These are phyloP conservation scores for Fonsecaea erecta DNA, from an alignment of 2,329 filamentous ascomycete species.

Conservation along the genomic window DNA sequence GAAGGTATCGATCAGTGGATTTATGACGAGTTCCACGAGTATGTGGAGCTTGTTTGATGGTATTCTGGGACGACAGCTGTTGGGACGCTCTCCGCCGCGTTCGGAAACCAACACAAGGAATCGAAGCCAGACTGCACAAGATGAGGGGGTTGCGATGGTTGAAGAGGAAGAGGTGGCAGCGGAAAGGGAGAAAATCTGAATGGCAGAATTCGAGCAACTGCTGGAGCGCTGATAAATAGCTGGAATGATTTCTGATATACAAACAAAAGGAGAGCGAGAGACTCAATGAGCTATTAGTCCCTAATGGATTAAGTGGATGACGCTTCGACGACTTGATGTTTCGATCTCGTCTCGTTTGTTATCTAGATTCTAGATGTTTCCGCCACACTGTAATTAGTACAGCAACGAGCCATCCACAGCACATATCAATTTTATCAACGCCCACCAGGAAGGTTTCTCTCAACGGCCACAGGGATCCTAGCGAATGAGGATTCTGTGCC, in stretches of 20 bases:
- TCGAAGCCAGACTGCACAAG: not conserved
- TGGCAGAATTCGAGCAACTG: not conserved
- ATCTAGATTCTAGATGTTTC: too few species aligned
- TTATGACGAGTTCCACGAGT: slow-evolving; percentile 48
- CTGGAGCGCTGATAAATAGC: not conserved
- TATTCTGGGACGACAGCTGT: not conserved
- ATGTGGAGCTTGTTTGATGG: slow-evolving; percentile 47
- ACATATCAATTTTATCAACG: too few species aligned
- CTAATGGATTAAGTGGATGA: not conserved
- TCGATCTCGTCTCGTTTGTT: not conserved
- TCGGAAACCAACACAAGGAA: not conserved
- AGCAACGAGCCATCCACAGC: too few species aligned
- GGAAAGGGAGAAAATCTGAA: not conserved
- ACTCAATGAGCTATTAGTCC: too few species aligned
- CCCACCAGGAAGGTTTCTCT: not conserved
- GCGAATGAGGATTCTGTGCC: not conserved
- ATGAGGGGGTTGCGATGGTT: not conserved
- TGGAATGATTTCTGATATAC: not conserved
- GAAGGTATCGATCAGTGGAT: slow-evolving; percentile 46
- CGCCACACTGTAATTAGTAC: too few species aligned
- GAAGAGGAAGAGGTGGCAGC: not conserved
- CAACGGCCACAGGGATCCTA: not conserved
- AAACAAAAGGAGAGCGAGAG: not conserved
- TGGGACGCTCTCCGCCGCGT: not conserved
- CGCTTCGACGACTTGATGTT: not conserved